phyloP scores from a whole-genome alignment of 169 alveolate species.

The Cyclospora cayetanensis region DNA sequence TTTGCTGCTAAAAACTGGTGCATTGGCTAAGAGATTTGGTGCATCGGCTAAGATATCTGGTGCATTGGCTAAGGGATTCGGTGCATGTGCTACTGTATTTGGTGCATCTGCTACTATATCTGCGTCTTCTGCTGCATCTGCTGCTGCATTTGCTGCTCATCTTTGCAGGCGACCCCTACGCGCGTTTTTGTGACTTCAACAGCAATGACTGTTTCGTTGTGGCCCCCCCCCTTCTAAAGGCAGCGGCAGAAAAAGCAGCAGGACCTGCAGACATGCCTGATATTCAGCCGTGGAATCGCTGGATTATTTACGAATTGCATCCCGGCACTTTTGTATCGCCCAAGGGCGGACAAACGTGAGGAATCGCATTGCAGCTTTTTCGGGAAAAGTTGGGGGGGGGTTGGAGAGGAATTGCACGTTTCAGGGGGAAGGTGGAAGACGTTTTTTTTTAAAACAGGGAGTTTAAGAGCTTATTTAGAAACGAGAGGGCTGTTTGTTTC shows the following conservation, averaged over 20 bases:
- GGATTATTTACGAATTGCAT: constrained; percentile 56
- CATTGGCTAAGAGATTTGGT: neutral
- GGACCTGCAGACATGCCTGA: neutral
- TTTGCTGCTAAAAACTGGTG: neutral
- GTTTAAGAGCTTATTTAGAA: too few relatives aligned
- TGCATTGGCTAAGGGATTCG: neutral
- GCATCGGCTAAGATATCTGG: neutral
- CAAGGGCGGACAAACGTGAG: neutral
- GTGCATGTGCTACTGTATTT: neutral
- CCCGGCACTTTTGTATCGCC: constrained; percentile 18
- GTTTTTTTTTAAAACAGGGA: too few relatives aligned
- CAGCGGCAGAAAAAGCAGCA: constrained; percentile 1
- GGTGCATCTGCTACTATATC: neutral
- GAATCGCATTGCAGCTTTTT: too few relatives aligned
- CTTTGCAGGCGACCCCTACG: constrained; percentile 43
- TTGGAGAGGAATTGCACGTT: too few relatives aligned
- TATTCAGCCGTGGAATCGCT: neutral
- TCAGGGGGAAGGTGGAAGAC: too few relatives aligned
- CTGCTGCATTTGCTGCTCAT: constrained; percentile 23
- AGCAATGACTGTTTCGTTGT: constrained; percentile 14
- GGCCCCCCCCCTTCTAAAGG: neutral
- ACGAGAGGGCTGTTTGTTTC: too few relatives aligned
- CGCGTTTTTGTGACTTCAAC: constrained; percentile 11
- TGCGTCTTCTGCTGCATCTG: neutral
- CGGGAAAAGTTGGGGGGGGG: too few relatives aligned